These are phyloP conservation scores for Elongisporangium senticosum DNA, from an alignment of 352 stramenopile species.

Conservation along the genomic window DNA sequence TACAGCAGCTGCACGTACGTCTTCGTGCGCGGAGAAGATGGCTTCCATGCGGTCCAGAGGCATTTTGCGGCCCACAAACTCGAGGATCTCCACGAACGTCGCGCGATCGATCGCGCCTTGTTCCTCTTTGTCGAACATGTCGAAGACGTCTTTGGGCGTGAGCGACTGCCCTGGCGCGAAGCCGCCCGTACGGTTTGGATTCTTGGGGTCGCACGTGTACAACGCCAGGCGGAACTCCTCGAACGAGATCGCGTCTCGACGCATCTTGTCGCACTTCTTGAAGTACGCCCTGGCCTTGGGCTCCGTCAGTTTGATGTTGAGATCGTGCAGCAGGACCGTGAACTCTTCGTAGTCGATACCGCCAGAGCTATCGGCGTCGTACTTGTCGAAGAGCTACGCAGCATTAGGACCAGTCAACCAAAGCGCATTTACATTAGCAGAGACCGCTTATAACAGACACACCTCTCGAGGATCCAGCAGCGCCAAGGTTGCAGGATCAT, in stretches of 20 bases:
- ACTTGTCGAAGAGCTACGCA: conserved; percentile 76
- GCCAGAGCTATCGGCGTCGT: conserved; percentile 67
- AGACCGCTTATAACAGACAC: conserved; percentile 3
- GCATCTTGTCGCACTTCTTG: conserved; percentile 63
- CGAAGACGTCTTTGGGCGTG: conserved; percentile 70
- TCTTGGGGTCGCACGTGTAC: conserved; percentile 78
- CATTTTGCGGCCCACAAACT: conserved; percentile 62
- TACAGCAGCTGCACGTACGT: conserved; percentile 30
- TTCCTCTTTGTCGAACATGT: conserved; percentile 76
- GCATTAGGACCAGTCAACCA: not conserved
- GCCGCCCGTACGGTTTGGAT: conserved; percentile 56
- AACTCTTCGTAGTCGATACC: conserved; percentile 81
- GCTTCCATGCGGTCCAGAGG: conserved; percentile 57
- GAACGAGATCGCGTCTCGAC: conserved; percentile 64
- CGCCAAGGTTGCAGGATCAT: conserved; percentile 33
- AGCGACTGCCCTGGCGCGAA: conserved; percentile 69
- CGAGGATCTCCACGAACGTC: conserved; percentile 62
- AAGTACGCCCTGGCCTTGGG: conserved; percentile 76
- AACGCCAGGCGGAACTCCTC: conserved; percentile 75
- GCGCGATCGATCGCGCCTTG: conserved; percentile 59
- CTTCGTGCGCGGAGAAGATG: conserved; percentile 63
- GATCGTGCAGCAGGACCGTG: conserved; percentile 55
- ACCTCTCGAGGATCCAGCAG: conserved; percentile 47
- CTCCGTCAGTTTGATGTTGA: conserved; percentile 53
- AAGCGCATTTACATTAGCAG: not conserved